phyloP scores from a whole-genome alignment of 2,329 filamentous ascomycete genomes.

The Nigrospora osmanthi region DNA sequence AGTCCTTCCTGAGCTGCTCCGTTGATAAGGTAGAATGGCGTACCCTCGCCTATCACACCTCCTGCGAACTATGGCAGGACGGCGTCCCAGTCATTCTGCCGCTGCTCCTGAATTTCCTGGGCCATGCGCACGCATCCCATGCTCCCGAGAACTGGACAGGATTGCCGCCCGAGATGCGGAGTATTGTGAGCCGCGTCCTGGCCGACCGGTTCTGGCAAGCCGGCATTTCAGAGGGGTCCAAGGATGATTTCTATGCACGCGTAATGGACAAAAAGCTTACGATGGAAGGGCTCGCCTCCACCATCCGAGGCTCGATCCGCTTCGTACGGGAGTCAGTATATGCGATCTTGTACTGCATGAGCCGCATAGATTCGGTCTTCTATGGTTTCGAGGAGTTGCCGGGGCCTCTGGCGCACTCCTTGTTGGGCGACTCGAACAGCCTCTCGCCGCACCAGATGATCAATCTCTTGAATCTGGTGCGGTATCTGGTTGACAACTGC shows the following conservation, averaged over 20 bases:
- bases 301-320: constrained; percentile 79
- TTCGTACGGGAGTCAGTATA: constrained; percentile 91
- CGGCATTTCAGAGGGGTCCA: constrained; percentile 89
- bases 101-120: constrained; percentile 75
- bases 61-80: constrained; percentile 77
- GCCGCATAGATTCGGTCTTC: constrained; percentile 76
- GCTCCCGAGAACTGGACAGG: constrained; percentile 78
- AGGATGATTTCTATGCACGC: constrained; percentile 91
- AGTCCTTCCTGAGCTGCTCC: constrained; percentile 85
- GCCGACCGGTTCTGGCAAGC: constrained; percentile 98
- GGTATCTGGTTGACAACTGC: constrained; percentile 87
- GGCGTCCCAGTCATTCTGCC: constrained; percentile 77
- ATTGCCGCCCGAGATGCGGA: constrained; percentile 66
- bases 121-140: constrained; percentile 86
- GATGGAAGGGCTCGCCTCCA: constrained; percentile 88
- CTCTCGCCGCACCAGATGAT: constrained; percentile 91
- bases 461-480: constrained; percentile 81
- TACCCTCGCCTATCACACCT: constrained; percentile 65
- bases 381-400: constrained; percentile 86
- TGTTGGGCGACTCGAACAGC: constrained; percentile 75
- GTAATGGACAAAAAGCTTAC: constrained; percentile 85
- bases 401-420: constrained; percentile 69
- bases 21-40: constrained; percentile 79
- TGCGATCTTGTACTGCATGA: constrained; percentile 90
- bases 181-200: constrained; percentile 72